These are phyloP conservation scores for Rosellinia necatrix DNA, from an alignment of 2,329 filamentous ascomycete genomes.

Conservation along the genomic window DNA sequence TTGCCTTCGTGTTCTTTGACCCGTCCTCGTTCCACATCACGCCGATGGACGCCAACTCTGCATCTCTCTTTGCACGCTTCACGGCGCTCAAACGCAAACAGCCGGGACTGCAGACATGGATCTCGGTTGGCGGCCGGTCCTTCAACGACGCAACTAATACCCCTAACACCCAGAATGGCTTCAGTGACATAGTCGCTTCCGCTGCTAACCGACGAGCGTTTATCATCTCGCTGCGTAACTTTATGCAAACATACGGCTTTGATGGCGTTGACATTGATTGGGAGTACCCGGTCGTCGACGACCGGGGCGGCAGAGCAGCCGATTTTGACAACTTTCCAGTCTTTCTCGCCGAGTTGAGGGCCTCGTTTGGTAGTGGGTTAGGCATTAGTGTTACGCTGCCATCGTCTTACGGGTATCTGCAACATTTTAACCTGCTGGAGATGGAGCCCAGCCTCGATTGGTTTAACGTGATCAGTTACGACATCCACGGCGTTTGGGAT, in stretches of 20 bases:
- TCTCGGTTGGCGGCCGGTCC: conserved; percentile 14
- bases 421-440: conserved; percentile 42
- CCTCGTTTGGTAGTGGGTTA: conserved; percentile 43
- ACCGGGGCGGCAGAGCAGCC: conserved; percentile 42
- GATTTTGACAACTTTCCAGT: conserved; percentile 47
- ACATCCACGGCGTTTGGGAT: conserved; percentile 51
- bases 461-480: conserved; percentile 47
- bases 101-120: conserved; percentile 1
- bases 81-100: conserved; percentile 40
- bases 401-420: conserved; percentile 46
- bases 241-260: conserved; percentile 45
- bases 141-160: no score
- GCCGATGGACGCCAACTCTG: conserved; percentile 33
- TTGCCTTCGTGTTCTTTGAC: conserved; percentile 49
- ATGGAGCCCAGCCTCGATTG: conserved; percentile 47
- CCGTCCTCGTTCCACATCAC: conserved; percentile 33
- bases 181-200: conserved; percentile 30
- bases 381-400: conserved; percentile 48
- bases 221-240: conserved; percentile 41
- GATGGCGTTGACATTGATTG: conserved; percentile 25
- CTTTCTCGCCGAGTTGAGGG: conserved; percentile 44
- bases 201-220: conserved; percentile 41
- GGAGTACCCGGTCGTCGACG: conserved; percentile 39
- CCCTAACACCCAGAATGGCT: no score
- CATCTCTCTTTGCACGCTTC: conserved; percentile 32